Conservation (phyloP, 306 rosid genomes). For the Prunus davidiana region DNA sequence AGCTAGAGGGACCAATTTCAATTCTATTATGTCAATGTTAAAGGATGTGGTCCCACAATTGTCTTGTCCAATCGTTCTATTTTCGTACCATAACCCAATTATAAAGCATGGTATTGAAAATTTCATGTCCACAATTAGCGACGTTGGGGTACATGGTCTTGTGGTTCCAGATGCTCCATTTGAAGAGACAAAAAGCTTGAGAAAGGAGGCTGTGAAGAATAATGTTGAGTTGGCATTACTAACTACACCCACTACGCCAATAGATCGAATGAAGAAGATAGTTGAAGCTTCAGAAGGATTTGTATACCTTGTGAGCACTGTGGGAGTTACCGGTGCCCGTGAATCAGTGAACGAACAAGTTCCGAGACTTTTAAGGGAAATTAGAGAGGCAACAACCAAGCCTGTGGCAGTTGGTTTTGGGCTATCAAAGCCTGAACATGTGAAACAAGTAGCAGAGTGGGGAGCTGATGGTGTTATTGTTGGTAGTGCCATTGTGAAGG, state of each 20-base stretch:
- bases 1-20: constrained; percentile 67
- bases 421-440: constrained; percentile 82
- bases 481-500: constrained; percentile 86
- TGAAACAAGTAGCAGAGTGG: constrained; percentile 76
- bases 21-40: constrained; percentile 66
- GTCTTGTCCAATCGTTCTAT: constrained; percentile 73
- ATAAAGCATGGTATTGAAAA: constrained; percentile 61
- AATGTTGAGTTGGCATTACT: constrained; percentile 73
- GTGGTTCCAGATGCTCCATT: constrained; percentile 89
- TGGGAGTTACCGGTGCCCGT: constrained; percentile 84
- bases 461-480: constrained; percentile 94
- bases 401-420: constrained; percentile 93
- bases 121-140: constrained; percentile 64
- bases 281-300: constrained; percentile 83
- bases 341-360: constrained; percentile 59
- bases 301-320: constrained; percentile 78
- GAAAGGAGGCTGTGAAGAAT: constrained; percentile 63
- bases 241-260: constrained; percentile 81
- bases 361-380: constrained; percentile 51
- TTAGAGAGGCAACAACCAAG: constrained; percentile 71
- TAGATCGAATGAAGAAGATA: constrained; percentile 62
- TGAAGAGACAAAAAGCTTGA: constrained; percentile 60
- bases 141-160: constrained; percentile 70
- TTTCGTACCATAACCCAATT: constrained; percentile 77
- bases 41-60: constrained; percentile 77